Evolutionary conservation across 768 basidiomycete species (phyloP), one percentile per base, ranked within the genome.

Genomic region (Mycena vitilis): DNA sequence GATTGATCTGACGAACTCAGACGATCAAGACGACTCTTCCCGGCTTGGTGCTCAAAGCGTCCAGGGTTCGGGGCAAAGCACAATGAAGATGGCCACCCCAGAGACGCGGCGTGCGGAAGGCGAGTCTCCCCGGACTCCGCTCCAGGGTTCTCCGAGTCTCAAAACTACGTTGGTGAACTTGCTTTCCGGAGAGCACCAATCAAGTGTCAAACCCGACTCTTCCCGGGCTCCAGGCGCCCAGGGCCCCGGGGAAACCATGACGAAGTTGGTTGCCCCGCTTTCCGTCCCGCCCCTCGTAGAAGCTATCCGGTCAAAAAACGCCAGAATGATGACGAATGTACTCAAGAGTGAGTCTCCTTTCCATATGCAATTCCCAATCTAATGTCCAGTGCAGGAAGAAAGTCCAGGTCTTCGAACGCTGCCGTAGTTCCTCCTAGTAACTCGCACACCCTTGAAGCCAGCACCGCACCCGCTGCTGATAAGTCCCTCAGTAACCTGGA

Each of bases 1-100:
- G 36, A 63, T 63, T 10, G 67, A 68, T 18, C 40, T 68, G 30
- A 63, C 61, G 1, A 22, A 53, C 8, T 68, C 66, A 5, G 56
- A 63, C 51, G 51, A 63, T 5, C 45, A 64, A 12, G 51, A 13
- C 5, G n/a, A 15, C 40, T 25, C 60, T 40, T 18, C 66, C 18
- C 58, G 38, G 44, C 34, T 25, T 54, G 1, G 22, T 7, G 60
- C 16, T 8, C 48, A 49, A 40, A 37, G 22, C n/a, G 7, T 49
- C 4, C 58, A 47, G 30, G 34, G 20, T 48, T 22, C 58, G n/a
- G 58, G 7, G 22, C 58, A 47, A 37, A 12, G 45, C 10, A 20
- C 58, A 20, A n/a, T 30, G 30, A 30, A 30, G 2, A 30, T 30
- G 12, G n/a, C 34, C 20, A 34, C 11, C 48, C n/a, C n/a, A n/a